Conservation (phyloP, 345 rosid species). For the Luvunga scandens region DNA sequence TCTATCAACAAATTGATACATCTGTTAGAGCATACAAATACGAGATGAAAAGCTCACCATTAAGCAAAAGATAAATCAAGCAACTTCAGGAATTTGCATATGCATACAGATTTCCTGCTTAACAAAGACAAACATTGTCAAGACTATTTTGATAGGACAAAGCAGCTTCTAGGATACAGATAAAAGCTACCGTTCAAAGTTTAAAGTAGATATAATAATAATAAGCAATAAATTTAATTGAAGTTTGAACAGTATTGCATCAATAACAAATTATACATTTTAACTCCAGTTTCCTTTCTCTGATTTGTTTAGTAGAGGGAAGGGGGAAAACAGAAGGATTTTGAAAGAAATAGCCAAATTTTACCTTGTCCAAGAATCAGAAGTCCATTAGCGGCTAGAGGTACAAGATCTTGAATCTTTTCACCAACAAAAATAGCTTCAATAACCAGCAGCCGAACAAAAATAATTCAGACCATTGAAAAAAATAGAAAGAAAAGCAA, state of each 20-base stretch:
- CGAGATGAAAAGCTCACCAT: constrained; percentile 31
- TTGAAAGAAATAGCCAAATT: constrained; percentile 7
- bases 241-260: background rate
- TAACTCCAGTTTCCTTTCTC: background rate
- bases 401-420: constrained; percentile 58
- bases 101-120: constrained; percentile 58
- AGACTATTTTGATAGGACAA: background rate
- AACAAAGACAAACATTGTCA: constrained; percentile 8
- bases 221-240: background rate
- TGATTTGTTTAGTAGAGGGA: background rate
- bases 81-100: constrained; percentile 56
- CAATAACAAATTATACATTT: background rate
- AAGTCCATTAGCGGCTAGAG: constrained; percentile 49
- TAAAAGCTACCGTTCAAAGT: background rate
- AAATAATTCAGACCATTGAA: constrained; percentile 3
- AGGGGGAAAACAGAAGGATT: background rate
- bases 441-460: constrained; percentile 34
- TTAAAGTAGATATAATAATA: background rate
- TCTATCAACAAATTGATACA: background rate
- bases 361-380: constrained; percentile 76
- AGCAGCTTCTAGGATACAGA: background rate
- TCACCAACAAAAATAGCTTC: constrained; percentile 60
- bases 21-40: background rate
- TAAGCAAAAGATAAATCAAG: constrained; percentile 19
- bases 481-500: background rate